These are phyloP conservation scores for Exophiala sp. DNA, from an alignment of 2,329 filamentous ascomycete genomes.

Conservation along the genomic window DNA sequence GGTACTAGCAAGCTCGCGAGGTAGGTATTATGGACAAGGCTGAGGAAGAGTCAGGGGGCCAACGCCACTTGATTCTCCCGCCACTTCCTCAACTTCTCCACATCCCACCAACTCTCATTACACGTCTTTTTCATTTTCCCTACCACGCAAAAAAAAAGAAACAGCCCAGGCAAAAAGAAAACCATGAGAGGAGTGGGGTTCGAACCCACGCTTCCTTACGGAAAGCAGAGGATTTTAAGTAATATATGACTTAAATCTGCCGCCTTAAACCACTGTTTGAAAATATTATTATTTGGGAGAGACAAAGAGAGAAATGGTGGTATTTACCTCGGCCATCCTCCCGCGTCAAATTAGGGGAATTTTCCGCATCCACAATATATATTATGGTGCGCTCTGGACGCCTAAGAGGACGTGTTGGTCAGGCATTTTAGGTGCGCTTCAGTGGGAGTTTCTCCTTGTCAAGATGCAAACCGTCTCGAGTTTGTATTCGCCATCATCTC, in stretches of 20 bases:
- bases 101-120: background rate
- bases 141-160: background rate
- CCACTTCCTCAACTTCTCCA: too few species aligned
- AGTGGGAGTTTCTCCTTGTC: background rate
- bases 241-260: slow-evolving; percentile 12
- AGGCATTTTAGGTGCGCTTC: background rate
- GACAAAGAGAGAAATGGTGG: background rate
- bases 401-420: background rate
- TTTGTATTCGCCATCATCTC: too few species aligned
- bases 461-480: too few species aligned
- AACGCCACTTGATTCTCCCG: too few species aligned
- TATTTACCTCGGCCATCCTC: slow-evolving; percentile 10
- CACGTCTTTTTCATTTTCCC: background rate
- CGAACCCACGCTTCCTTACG: slow-evolving; percentile 16
- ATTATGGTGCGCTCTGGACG: background rate
- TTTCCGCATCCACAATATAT: background rate
- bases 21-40: too few species aligned
- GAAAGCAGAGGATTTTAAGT: slow-evolving; percentile 12
- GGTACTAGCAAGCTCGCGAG: too few species aligned
- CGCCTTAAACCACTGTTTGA: slow-evolving; percentile 11
- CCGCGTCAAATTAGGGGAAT: slow-evolving; percentile 5
- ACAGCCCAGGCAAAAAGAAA: background rate
- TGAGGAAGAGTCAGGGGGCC: too few species aligned
- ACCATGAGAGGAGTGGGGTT: slow-evolving; percentile 11
- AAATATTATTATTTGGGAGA: background rate